Base-by-base conservation (phyloP, 2,329 filamentous ascomycete species). In the Pseudogymnoascus sp. region DNA sequence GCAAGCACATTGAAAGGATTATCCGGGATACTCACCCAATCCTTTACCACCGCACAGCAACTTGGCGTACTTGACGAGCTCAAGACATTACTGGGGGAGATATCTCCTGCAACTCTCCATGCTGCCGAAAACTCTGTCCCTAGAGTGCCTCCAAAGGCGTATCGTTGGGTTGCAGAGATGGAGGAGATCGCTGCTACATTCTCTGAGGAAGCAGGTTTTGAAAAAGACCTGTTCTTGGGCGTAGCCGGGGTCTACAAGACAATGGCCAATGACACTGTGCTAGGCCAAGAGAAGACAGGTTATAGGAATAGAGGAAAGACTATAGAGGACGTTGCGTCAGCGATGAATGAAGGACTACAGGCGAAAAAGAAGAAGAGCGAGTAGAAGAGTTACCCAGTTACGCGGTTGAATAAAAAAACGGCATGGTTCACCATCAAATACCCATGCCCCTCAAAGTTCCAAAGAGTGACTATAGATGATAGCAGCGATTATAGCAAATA, bases 161-260 rank as follows among this genome's bases (percentile, higher is more conserved):
- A 91, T 73, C 79, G 89, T 10, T 93, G 89, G 88, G 86, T 90
- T 0, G 78, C 80, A 35, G 89, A 92, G 78, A 91, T 93, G 89
- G 81, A 86, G 68, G 85, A 92, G 78, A 91, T 93, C 70, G 83
- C 82, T 3, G 77, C 81, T 64, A 89, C 87, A 3, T 87, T 90
- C 72, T 75, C 76, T 6, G 81, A 83, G 44, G 86, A 88, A 62
- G 87, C 85, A 0, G 87, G 87, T 0, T 90, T 88, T 72, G 74
- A 74, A 4, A 74, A 74, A 10, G 76, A 78, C 23, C 74, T 87
- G 26, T 90, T 90, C 68, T 73, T 76, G 11, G 82, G 82, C 10
- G 82, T 86, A 6, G 87, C 87, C 0, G 79, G 78, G 31, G 80
- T 90, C 6, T 91, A 87, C 71, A 78, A 79, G 61, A 74, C 78